Percentiles rank a stretch among this genome's conserved stretches.
These are phyloP conservation scores for Globisporangium ultimum DNA, from an alignment of 352 stramenopile species.

Conservation along the genomic window DNA sequence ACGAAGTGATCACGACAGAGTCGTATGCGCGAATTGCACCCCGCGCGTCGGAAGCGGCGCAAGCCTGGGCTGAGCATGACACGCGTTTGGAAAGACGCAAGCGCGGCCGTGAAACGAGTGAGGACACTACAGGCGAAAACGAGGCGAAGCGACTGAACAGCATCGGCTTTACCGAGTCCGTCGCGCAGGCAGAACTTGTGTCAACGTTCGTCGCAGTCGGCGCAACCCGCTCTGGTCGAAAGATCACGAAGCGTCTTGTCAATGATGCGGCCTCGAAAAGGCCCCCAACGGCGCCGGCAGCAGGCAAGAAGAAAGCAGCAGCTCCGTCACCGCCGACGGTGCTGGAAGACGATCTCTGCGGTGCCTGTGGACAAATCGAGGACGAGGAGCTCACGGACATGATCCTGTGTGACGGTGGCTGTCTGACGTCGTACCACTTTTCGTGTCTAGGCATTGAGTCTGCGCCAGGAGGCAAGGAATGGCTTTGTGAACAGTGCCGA, in stretches of 20 bases:
- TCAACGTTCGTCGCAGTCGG: conserved; percentile 57
- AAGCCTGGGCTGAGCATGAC: conserved; percentile 43
- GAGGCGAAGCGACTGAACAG: conserved; percentile 1
- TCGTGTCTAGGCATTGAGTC: conserved; percentile 84
- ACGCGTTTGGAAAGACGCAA: conserved; percentile 40
- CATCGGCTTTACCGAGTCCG: neutral
- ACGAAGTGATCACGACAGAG: conserved; percentile 40
- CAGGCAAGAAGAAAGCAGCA: conserved; percentile 29
- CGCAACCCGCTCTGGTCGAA: conserved; percentile 59
- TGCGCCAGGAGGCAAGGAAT: conserved; percentile 68
- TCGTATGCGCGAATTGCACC: conserved; percentile 39
- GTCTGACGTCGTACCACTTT: conserved; percentile 91
- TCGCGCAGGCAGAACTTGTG: conserved; percentile 5
- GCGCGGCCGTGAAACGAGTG: conserved; percentile 18
- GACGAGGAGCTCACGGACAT: conserved; percentile 80
- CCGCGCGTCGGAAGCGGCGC: conserved; percentile 25
- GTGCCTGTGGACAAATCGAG: conserved; percentile 77
- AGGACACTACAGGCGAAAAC: neutral
- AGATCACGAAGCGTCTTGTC: conserved; percentile 59
- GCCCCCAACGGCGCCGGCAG: conserved; percentile 13
- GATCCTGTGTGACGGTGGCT: conserved; percentile 92
- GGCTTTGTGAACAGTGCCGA: conserved; percentile 90
- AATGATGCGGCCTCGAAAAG: conserved; percentile 27
- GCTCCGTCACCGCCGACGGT: conserved; percentile 15
- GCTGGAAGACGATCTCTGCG: conserved; percentile 79